phyloP scores from a whole-genome alignment of 1,284 basidiomycete genomes.

The Schizophyllum amplum region DNA sequence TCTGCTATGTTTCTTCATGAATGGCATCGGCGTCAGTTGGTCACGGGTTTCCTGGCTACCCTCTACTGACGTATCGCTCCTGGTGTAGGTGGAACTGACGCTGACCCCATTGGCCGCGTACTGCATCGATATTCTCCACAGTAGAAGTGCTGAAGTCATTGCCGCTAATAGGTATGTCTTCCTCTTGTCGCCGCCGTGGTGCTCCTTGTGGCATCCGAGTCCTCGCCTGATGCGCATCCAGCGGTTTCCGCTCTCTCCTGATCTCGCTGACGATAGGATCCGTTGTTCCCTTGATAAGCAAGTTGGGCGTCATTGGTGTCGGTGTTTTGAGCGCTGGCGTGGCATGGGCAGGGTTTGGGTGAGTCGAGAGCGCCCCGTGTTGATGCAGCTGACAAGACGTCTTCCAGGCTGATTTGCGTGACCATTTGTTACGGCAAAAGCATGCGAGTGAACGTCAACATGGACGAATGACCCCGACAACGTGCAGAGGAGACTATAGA shows the following conservation, averaged over 20 bases:
- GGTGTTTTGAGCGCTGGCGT: constrained; percentile 6
- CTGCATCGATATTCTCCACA: constrained; percentile 21
- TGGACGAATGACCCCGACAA: not conserved
- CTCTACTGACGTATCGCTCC: constrained; percentile 15
- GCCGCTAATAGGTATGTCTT: constrained; percentile 16
- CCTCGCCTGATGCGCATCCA: too few relatives aligned
- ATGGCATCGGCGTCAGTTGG: constrained; percentile 18
- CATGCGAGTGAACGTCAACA: not conserved
- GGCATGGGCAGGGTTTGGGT: constrained; percentile 4
- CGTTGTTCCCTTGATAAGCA: constrained; percentile 15
- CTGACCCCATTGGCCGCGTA: constrained; percentile 18
- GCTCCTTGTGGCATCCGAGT: not conserved
- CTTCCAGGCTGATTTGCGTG: not conserved
- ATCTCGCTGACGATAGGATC: constrained; percentile 12
- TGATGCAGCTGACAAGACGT: not conserved
- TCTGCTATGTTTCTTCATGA: constrained; percentile 19
- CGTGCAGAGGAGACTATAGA: too few relatives aligned
- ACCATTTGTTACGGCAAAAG: not conserved
- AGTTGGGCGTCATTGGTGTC: constrained; percentile 8
- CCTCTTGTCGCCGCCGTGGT: not conserved
- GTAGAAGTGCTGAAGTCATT: constrained; percentile 29
- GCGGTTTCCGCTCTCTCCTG: constrained; percentile 14
- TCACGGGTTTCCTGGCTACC: constrained; percentile 4
- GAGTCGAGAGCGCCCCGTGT: not conserved
- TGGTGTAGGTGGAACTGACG: constrained; percentile 12